Conservation (phyloP, 2,329 filamentous ascomycete genomes). For the Spiromastix sp. region DNA sequence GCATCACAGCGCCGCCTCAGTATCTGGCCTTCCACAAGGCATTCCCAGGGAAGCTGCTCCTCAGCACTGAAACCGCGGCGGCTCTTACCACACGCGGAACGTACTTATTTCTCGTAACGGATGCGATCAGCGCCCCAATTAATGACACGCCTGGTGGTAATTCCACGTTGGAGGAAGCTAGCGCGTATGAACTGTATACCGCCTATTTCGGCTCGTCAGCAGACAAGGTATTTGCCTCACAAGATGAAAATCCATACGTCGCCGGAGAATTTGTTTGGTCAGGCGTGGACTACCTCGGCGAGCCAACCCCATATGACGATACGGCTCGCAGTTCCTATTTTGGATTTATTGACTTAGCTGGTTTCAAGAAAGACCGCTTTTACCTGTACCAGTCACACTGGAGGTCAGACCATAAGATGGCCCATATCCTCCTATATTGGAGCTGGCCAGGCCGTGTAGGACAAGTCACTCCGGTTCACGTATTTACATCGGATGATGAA, state of each 20-base stretch:
- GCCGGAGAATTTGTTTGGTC: conserved; percentile 47
- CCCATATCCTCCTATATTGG: conserved; percentile 48
- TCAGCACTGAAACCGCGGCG: conserved; percentile 35
- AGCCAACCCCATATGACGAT: conserved; percentile 42
- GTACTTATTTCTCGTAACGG: conserved; percentile 43
- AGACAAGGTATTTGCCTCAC: conserved; percentile 43
- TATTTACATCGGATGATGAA: conserved; percentile 42
- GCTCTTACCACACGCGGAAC: conserved; percentile 41
- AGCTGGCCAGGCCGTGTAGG: conserved; percentile 42
- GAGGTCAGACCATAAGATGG: conserved; percentile 38
- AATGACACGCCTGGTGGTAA: conserved; percentile 33
- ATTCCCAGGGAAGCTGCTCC: conserved; percentile 40
- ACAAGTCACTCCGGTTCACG: conserved; percentile 43
- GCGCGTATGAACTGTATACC: conserved; percentile 44
- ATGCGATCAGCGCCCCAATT: conserved; percentile 27
- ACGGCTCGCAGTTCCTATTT: conserved; percentile 43
- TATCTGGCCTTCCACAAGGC: conserved; percentile 36
- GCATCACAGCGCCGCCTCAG: conserved; percentile 20
- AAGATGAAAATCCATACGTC: conserved; percentile 40
- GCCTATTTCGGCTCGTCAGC: conserved; percentile 38
- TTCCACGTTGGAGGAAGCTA: conserved; percentile 28
- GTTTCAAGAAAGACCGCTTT: conserved; percentile 48
- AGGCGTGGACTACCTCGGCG: conserved; percentile 42
- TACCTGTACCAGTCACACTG: conserved; percentile 47
- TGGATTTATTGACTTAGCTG: conserved; percentile 47